phyloP scores from a whole-genome alignment of 1,139 yeast species.

The Blastobotrys aristatus region DNA sequence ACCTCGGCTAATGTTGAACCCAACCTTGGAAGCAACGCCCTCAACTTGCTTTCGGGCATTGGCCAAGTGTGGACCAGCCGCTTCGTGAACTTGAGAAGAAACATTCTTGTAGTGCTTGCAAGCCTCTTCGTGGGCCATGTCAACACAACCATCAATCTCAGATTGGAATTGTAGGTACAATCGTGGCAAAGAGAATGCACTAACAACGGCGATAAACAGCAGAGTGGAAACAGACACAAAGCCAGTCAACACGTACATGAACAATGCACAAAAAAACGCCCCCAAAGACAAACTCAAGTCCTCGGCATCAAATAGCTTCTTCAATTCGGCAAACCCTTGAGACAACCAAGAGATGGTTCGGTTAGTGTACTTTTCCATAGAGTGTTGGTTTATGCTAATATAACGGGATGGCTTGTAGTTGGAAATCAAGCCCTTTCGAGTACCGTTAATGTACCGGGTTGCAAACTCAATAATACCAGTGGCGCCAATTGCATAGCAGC shows the following conservation, averaged over 20 bases:
- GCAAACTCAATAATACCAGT: constrained; percentile 32
- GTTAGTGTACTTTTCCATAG: constrained; percentile 31
- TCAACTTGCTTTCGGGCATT: constrained; percentile 39
- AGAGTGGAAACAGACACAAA: constrained; percentile 71
- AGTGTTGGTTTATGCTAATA: constrained; percentile 29
- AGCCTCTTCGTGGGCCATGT: constrained; percentile 51
- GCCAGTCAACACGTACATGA: constrained; percentile 68
- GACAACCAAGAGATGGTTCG: constrained; percentile 30
- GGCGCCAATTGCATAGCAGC: constrained; percentile 36
- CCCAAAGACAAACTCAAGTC: constrained; percentile 65
- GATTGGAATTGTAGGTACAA: constrained; percentile 68
- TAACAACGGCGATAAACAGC: constrained; percentile 50
- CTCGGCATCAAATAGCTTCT: constrained; percentile 60
- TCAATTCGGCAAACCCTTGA: constrained; percentile 38
- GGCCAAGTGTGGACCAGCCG: constrained; percentile 41
- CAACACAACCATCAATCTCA: constrained; percentile 72
- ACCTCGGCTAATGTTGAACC: constrained; percentile 30
- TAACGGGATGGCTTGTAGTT: constrained; percentile 35
- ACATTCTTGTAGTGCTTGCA: constrained; percentile 52
- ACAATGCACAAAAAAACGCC: constrained; percentile 62
- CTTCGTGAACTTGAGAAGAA: constrained; percentile 46
- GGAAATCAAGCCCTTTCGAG: constrained; percentile 31
- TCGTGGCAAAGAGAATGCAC: constrained; percentile 71
- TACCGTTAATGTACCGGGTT: constrained; percentile 33
- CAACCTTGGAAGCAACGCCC: constrained; percentile 49